Base-by-base conservation (phyloP, 192 early-diverging fungal genomes). In the Geranomyces variabilis region DNA sequence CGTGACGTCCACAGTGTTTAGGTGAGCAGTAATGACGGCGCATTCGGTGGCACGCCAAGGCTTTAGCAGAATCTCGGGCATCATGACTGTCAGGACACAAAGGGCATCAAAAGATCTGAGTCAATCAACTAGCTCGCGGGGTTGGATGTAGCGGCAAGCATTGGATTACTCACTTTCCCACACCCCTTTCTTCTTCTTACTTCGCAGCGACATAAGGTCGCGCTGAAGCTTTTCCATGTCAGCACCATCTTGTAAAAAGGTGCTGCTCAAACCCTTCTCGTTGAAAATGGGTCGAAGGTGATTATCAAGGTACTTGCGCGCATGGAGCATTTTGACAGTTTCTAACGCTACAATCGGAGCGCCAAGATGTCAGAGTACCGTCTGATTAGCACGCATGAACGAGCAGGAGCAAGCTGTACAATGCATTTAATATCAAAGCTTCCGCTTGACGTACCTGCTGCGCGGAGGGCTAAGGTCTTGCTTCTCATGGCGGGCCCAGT, bases 301-400 rank as follows among this genome's bases (percentile, higher is more conserved):
- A 48, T 95, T 90, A 67, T 92, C 84, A n/a, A 97, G 79, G 1
- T 85, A 90, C 1, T 87, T 87, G 0, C 80, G 61, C 22, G 78
- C 67, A 70, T 94, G 90, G 13, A 97, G 81, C 68, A 83, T 69
- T 61, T 89, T 88, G 46, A 93, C 88, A 0, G 88, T 79, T 33
- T 92, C 86, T 45, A 93, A 86, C 0, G 93, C 89, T 0, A n/a
- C n/a, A n/a, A n/a, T n/a, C n/a, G n/a, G n/a, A n/a, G n/a, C n/a
- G n/a, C n/a, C n/a, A n/a, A n/a, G n/a, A n/a, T n/a, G n/a, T n/a
- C n/a, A n/a, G n/a, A n/a, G n/a, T n/a, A n/a, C n/a, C n/a, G n/a
- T n/a, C n/a, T n/a, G n/a, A n/a, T n/a, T n/a, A n/a, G n/a, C n/a
- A n/a, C n/a, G n/a, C n/a, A n/a, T n/a, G n/a, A n/a, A n/a, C n/a